Evolutionary conservation across 441 rosid species (phyloP), one percentile per base, ranked within the genome.

Genomic region (Geranium incanum): DNA sequence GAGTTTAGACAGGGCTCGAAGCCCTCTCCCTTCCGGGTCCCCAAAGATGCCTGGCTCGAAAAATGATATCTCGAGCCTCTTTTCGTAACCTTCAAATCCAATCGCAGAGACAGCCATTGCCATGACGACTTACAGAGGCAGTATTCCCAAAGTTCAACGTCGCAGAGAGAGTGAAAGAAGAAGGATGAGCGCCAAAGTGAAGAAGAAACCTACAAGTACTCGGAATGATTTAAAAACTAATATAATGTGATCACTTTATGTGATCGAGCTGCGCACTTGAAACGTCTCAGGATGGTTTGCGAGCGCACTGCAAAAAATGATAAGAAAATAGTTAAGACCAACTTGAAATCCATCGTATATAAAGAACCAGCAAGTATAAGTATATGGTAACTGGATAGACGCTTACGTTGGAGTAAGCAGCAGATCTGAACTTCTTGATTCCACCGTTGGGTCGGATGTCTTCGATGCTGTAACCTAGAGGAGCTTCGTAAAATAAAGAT

Each of bases 391-490:
- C 5, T 15, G 18, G 15, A 78, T 69, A 38, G 65, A 70, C 16
- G 71, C 79, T 78, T 7, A 87, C 92, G 85, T 88, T 88, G 2
- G 87, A 84, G 80, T 84, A 84, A 6, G 87, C 87, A 81, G 87
- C 87, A 16, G 87, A 81, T 78, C 85, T 78, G 88, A 86, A 88
- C 77, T 88, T 88, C 88, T 86, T 86, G 85, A 88, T 87, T 76
- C 93, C 93, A 84, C 93, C 93, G 81, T 68, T 72, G 1, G 93
- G 93, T 39, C 93, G 83, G 68, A 88, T 78, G 86, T 88, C 89
- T 85, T 88, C 93, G 75, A 88, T 87, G 91, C 93, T 86, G 85
- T 88, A 88, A 77, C 91, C 93, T 12, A 89, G 81, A 52, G 94
- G 94, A 67, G 94, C 89, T 83, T 89, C 94, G 80, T 89, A 89